phyloP scores from a whole-genome alignment of 2,329 filamentous ascomycete species.

The Pyricularia sp. region DNA sequence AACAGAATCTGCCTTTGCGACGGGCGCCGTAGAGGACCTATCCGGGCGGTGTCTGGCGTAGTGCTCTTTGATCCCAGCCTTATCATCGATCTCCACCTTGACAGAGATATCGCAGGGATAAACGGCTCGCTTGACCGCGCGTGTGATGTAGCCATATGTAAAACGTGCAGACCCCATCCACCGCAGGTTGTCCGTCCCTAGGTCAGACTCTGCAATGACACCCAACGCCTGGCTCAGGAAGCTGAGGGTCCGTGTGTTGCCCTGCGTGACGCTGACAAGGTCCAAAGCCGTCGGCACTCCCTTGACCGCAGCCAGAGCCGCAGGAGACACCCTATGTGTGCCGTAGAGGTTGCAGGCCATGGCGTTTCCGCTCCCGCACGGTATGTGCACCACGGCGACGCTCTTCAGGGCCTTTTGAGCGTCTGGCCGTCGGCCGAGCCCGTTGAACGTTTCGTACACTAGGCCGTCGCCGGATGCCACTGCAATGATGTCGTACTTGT shows the following conservation, averaged over 20 bases:
- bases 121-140: conserved; percentile 64
- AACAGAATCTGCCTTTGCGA: neutral
- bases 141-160: conserved; percentile 71
- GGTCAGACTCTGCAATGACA: conserved; percentile 80
- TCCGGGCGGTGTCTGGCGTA: conserved; percentile 33
- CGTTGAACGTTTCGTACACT: conserved; percentile 91
- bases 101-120: conserved; percentile 88
- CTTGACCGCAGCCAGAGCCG: conserved; percentile 79
- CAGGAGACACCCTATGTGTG: conserved; percentile 62
- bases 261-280: conserved; percentile 80
- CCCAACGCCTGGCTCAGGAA: conserved; percentile 89
- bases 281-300: conserved; percentile 78
- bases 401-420: conserved; percentile 64
- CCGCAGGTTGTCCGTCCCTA: conserved; percentile 81
- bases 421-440: conserved; percentile 67
- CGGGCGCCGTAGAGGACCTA: neutral
- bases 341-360: conserved; percentile 87
- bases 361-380: conserved; percentile 89
- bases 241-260: conserved; percentile 62
- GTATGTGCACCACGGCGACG: conserved; percentile 77
- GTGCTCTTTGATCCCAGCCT: conserved; percentile 62
- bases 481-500: conserved; percentile 75
- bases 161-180: conserved; percentile 91
- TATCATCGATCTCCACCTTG: conserved; percentile 72
- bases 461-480: conserved; percentile 90